Conservation (phyloP, 2,329 filamentous ascomycete species). For the Ascochyta clinopodiicola region DNA sequence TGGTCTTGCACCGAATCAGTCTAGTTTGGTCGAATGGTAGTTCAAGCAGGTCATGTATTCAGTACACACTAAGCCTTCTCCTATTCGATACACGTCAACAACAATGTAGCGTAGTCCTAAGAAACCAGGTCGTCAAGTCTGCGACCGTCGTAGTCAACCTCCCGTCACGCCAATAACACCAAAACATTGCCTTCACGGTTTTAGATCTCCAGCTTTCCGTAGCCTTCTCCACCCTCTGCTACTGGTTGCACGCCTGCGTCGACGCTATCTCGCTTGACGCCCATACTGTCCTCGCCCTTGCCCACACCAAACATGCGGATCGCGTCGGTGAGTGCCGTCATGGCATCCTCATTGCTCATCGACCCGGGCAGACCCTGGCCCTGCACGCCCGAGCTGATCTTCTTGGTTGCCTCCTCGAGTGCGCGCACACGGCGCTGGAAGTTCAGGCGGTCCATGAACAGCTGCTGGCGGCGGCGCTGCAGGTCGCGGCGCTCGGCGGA, state of each 20-base stretch:
- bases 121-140: constrained; percentile 7
- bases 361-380: constrained; percentile 42
- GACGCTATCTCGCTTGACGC: constrained; percentile 37
- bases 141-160: constrained; percentile 9
- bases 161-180: constrained; percentile 16
- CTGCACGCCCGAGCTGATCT: constrained; percentile 41
- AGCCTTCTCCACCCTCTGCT: constrained; percentile 43
- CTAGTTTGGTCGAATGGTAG: no score
- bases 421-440: constrained; percentile 88
- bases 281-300: constrained; percentile 46
- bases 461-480: constrained; percentile 87
- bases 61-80: not conserved
- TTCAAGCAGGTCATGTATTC: constrained; percentile 1
- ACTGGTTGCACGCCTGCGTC: constrained; percentile 39
- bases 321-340: constrained; percentile 43
- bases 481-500: constrained; percentile 92
- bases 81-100: constrained; percentile 10
- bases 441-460: constrained; percentile 88
- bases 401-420: constrained; percentile 76
- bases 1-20: no score
- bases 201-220: constrained; percentile 45
- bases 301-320: constrained; percentile 45
- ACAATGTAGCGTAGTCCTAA: constrained; percentile 6
- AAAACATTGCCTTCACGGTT: not conserved
- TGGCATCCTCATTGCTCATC: constrained; percentile 42